Conservation (phyloP, 257 asterid species). For the Nicotiana benthamiana region DNA sequence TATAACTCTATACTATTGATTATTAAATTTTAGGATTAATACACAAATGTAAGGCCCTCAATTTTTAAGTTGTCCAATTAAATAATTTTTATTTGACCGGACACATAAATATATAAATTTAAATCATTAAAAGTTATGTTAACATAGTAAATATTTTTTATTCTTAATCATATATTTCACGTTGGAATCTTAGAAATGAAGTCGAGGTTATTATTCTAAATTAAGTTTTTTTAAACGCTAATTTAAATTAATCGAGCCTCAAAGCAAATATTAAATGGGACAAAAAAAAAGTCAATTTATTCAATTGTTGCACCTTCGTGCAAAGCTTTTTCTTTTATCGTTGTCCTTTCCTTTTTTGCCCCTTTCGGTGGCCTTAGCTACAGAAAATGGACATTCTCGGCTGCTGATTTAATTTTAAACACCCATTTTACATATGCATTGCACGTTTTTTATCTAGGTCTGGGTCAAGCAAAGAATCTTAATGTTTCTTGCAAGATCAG, state of each 20-base stretch:
- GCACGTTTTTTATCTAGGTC: not conserved
- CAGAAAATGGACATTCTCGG: not conserved
- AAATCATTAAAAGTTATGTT: no score
- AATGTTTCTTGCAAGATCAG: not conserved
- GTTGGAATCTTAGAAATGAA: no score
- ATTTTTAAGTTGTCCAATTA: not conserved
- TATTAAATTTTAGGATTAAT: not conserved
- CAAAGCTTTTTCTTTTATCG: not conserved
- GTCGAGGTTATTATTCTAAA: no score
- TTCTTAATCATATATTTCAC: no score
- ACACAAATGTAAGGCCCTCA: not conserved
- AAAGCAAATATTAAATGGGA: no score
- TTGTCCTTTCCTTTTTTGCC: not conserved
- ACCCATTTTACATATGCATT: not conserved
- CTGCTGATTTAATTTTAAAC: not conserved
- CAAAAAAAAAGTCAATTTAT: not conserved
- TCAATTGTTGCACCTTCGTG: not conserved
- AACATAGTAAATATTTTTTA: no score
- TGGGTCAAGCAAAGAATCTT: not conserved
- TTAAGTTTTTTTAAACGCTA: no score
- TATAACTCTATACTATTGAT: not conserved
- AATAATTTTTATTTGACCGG: not conserved
- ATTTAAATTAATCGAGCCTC: no score
- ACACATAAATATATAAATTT: not conserved
- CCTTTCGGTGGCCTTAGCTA: constrained; percentile 6